Evolutionary conservation across 805 yeast species (phyloP), one percentile per base, ranked within the genome.

Genomic region (Debaryomyces hansenii): DNA sequence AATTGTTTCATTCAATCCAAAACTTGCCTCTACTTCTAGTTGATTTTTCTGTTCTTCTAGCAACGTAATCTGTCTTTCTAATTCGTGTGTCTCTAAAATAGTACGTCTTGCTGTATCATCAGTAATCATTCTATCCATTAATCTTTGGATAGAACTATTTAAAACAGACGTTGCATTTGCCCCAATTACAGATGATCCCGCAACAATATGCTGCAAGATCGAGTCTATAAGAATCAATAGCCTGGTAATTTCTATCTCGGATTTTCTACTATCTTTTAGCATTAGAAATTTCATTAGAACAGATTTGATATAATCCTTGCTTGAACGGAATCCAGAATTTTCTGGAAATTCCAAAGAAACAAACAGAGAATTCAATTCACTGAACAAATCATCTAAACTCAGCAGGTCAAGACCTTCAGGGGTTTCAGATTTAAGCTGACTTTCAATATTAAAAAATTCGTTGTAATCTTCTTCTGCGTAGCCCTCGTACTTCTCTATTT

Each of bases 381-480:
- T 38, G 20, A 47, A 51, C 3, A 57, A 31, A 1, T 50, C 60
- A 15, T 55, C 59, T 5, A 59, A 38, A 5, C 40, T 40, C 10
- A 34, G 20, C 10, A 34, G 10, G 18, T 42, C 51, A 15, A 20
- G 27, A 12, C 37, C 49, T 16, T 20, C 28, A 24, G 37, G 16
- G 8, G 20, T 24, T 12, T 11, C 9, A 12, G 12, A 15, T 20
- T 32, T 46, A 20, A 28, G n/a, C 11, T 32, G 33, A 8, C 27
- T 37, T 3, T 32, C 43, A 28, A 42, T 32, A 18, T 36, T 42
- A n/a, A 48, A 41, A 32, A 60, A 51, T n/a, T 58, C 61, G 18
- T 57, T 56, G 44, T 61, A 68, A 46, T 72, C 78, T 20, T 69
- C 75, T 45, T 68, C 74, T 1, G 73, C 76, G 44, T 51, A 63